Base-by-base conservation (phyloP, 495 filamentous ascomycete species). In the Peziza echinospora region DNA sequence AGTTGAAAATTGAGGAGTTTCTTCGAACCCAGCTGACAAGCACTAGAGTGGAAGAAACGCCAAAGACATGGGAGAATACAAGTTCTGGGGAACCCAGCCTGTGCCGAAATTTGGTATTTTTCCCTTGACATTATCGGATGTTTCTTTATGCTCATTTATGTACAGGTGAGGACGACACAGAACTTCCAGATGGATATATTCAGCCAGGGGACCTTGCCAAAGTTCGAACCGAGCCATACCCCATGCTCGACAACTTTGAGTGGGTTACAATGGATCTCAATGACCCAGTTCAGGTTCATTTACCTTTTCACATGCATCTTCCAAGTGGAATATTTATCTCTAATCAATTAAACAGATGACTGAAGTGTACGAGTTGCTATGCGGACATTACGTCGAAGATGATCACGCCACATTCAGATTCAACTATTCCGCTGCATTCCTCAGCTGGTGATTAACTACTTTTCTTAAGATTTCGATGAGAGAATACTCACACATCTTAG, bases 391-490 rank as follows among this genome's bases (percentile, higher is more conserved):
- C 51, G 91, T 97, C 37, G 91, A 97, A 62, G 91, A 97, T 56
- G 77, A 83, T 48, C 83, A 91, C 54, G 83, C 85, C 43, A 91
- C 89, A 80, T 97, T 97, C 66, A 72, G 89, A 40, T 94, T 96
- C 68, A 82, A 82, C 60, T 97, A 97, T 64, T 93, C 86, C 5
- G 57, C 70, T 21, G 77, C 80, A 7, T 86, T 97, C 58, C 65
- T 97, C 34, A 76, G 82, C 57, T 97, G 91, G 87, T 84, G 65
- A 43, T 71, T 55, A 11, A 25, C 23, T 22, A n/a, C 39, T 39
- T 41, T 24, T 42, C 52, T 21, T 48, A 37, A 16, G 47, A n/a
- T n/a, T n/a, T n/a, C n/a, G n/a, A n/a, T 46, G 28, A 41, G 25
- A n/a, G 28, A 30, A 21, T 17, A 26, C 52, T 65, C 47, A 70